Conservation (phyloP, 495 filamentous ascomycete genomes). For the Aspergillus incahuasiensis region DNA sequence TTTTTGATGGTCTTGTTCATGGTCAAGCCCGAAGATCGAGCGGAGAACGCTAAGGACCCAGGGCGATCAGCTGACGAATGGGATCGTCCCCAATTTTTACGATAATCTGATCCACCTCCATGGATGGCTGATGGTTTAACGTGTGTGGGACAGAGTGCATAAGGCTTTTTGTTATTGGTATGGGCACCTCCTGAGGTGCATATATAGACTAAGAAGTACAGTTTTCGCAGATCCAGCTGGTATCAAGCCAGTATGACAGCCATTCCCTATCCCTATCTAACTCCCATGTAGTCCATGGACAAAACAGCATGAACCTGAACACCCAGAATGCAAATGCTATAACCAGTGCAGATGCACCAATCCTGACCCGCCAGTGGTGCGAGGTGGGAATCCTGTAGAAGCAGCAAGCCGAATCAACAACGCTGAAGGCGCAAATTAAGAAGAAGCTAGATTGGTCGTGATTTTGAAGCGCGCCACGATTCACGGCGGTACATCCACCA, state of each 20-base stretch:
- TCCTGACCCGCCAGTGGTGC: conserved; percentile 6
- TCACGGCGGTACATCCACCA: conserved; percentile 39
- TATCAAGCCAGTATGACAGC: conserved; percentile 9
- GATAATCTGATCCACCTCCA: neutral
- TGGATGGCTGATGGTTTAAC: too few relatives aligned
- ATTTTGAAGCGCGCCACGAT: conserved; percentile 9
- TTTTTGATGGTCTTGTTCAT: neutral
- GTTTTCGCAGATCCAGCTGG: conserved; percentile 11
- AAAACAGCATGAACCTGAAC: conserved; percentile 14
- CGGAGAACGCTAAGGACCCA: neutral
- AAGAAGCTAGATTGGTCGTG: conserved; percentile 22
- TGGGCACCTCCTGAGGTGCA: conserved; percentile 2
- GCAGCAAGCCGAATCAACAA: conserved; percentile 4
- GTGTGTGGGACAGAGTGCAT: neutral
- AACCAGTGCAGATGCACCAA: conserved; percentile 10
- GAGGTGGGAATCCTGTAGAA: conserved; percentile 8
- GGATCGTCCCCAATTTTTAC: neutral
- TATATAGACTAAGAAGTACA: neutral
- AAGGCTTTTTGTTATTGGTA: neutral
- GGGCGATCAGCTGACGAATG: conserved; percentile 5
- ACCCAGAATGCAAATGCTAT: conserved; percentile 24
- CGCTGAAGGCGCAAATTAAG: conserved; percentile 15
- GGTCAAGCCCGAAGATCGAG: neutral
- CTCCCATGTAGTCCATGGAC: conserved; percentile 11
- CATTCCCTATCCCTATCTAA: conserved; percentile 15